phyloP scores from a whole-genome alignment of 495 filamentous ascomycete genomes.

The Thermothielavioides terrestris region DNA sequence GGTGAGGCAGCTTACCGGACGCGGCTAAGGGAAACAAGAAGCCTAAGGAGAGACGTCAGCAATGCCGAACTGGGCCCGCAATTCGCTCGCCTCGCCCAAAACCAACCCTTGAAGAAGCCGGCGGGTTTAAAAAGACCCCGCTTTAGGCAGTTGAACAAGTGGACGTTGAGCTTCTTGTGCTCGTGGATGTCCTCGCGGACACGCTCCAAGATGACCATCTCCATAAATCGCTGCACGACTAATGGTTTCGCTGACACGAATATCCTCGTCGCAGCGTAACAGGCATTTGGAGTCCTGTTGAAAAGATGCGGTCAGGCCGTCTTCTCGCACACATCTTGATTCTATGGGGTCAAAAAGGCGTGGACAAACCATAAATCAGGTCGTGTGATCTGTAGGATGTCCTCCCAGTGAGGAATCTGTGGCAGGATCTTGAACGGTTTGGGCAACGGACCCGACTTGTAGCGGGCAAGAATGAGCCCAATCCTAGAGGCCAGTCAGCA shows the following conservation, averaged over 20 bases:
- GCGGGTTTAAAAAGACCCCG: constrained; percentile 92
- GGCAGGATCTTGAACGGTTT: constrained; percentile 98
- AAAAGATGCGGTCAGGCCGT: neutral
- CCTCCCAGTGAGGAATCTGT: constrained; percentile 81
- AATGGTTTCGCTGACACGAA: constrained; percentile 74
- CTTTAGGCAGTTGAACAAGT: constrained; percentile 86
- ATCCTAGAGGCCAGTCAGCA: constrained; percentile 44
- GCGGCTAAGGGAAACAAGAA: constrained; percentile 82
- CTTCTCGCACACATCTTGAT: neutral
- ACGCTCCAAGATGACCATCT: constrained; percentile 71
- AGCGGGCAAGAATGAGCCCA: constrained; percentile 78
- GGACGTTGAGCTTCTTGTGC: constrained; percentile 86
- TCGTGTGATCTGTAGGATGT: constrained; percentile 42
- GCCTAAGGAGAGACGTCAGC: constrained; percentile 6
- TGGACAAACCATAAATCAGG: constrained; percentile 19
- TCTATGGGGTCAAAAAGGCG: neutral
- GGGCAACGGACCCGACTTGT: constrained; percentile 88
- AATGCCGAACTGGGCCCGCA: too few relatives aligned
- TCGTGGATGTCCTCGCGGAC: constrained; percentile 74
- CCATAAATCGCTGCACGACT: constrained; percentile 71
- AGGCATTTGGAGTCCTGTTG: constrained; percentile 65
- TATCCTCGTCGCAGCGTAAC: constrained; percentile 74
- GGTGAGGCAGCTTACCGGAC: constrained; percentile 32
- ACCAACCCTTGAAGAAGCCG: constrained; percentile 85
- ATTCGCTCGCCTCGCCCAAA: too few relatives aligned